Evolutionary conservation across 2,329 filamentous ascomycete species (phyloP).

Genomic region (Gaeumannomyces tritici): DNA sequence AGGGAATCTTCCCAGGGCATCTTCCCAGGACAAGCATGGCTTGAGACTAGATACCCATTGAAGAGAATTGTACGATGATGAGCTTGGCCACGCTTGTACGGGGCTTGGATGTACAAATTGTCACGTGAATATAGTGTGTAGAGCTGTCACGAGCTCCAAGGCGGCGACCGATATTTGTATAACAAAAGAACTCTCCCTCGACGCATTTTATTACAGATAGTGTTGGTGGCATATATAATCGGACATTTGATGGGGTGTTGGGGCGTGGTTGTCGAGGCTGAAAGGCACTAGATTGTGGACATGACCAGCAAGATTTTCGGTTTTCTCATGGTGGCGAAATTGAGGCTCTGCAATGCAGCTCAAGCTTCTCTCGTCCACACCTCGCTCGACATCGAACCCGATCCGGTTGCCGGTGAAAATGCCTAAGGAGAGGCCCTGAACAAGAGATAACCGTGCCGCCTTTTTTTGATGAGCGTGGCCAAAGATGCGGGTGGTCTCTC

Average conservation of each 20-base stretch:
- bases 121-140: not conserved
- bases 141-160: not conserved
- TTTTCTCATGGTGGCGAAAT: not conserved
- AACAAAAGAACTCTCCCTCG: not conserved
- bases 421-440: not conserved
- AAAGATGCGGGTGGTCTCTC: constrained; percentile 50
- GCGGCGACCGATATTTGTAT: not conserved
- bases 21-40: not conserved
- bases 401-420: not conserved
- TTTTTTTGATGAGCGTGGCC: constrained; percentile 34
- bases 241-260: not conserved
- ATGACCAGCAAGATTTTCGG: not conserved
- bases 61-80: not conserved
- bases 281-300: too few species aligned
- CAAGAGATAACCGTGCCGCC: not conserved
- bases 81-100: not conserved
- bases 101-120: not conserved
- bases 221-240: not conserved
- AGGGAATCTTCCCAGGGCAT: not conserved
- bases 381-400: not conserved
- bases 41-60: not conserved
- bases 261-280: not conserved
- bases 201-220: not conserved
- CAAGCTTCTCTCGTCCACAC: not conserved
- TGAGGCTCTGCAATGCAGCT: not conserved